phyloP scores from a whole-genome alignment of 169 alveolate species.

The Eimeria sp. region DNA sequence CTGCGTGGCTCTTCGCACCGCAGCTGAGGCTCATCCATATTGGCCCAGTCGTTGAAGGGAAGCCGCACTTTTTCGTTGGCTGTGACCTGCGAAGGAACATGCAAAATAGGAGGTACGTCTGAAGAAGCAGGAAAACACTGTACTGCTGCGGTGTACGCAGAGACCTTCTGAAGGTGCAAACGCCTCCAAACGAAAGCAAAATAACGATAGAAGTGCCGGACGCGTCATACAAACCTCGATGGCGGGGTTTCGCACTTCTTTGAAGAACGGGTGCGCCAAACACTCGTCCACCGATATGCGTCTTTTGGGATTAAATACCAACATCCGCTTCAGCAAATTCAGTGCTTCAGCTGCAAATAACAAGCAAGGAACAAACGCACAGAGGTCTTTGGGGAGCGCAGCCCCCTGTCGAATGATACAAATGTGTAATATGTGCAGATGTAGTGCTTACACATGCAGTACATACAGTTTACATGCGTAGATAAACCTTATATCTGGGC shows the following conservation, averaged over 20 bases:
- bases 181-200: not conserved
- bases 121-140: not conserved
- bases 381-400: not conserved
- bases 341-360: constrained; percentile 88
- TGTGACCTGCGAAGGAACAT: constrained; percentile 18
- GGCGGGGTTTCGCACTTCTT: constrained; percentile 91
- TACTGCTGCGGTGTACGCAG: not conserved
- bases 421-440: not conserved
- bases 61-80: constrained; percentile 84
- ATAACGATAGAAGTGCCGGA: not conserved
- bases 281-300: constrained; percentile 96
- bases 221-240: constrained; percentile 80
- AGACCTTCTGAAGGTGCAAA: not conserved
- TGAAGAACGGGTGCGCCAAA: constrained; percentile 96
- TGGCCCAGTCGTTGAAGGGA: constrained; percentile 96
- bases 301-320: constrained; percentile 95
- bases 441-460: too few species aligned
- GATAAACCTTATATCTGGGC: too few species aligned
- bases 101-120: not conserved
- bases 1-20: constrained; percentile 91
- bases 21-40: constrained; percentile 94
- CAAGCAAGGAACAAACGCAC: not conserved
- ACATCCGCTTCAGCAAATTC: constrained; percentile 95
- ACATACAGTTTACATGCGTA: too few species aligned
- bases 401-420: not conserved